Conservation (phyloP, 2,329 filamentous ascomycete species). For the Fusarium aywerte region DNA sequence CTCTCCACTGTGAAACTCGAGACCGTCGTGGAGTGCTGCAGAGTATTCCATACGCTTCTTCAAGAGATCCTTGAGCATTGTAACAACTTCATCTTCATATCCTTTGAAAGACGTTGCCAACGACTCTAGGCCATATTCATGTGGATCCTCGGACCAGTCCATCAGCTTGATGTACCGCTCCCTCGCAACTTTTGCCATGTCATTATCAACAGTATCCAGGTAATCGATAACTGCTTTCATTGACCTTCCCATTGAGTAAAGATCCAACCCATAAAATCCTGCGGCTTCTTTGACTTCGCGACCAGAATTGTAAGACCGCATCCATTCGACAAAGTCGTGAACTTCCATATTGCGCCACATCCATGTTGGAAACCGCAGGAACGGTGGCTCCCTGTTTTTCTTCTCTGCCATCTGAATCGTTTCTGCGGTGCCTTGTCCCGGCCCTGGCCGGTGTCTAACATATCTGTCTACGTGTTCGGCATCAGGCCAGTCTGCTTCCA, state of each 20-base stretch:
- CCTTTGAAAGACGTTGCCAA: conserved; percentile 24
- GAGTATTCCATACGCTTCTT: conserved; percentile 22
- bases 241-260: conserved; percentile 31
- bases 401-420: conserved; percentile 16
- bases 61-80: conserved; percentile 21
- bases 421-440: conserved; percentile 18
- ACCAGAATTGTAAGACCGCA: conserved; percentile 23
- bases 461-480: conserved; percentile 29
- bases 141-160: conserved; percentile 25
- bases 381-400: conserved; percentile 17
- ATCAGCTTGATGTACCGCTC: conserved; percentile 19
- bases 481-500: conserved; percentile 32
- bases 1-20: conserved; percentile 26
- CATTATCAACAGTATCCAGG: conserved; percentile 25
- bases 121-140: conserved; percentile 31
- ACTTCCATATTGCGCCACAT: conserved; percentile 38
- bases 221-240: conserved; percentile 31
- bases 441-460: conserved; percentile 12
- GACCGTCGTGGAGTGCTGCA: conserved; percentile 1
- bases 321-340: conserved; percentile 29
- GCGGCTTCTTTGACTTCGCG: conserved; percentile 1
- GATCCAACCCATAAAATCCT: conserved; percentile 24
- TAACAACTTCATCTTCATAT: conserved; percentile 19
- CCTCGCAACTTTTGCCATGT: conserved; percentile 30
- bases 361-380: conserved; percentile 27